Evolutionary conservation across 345 rosid genomes (phyloP).

Genomic region (Noccaea caerulescens): DNA sequence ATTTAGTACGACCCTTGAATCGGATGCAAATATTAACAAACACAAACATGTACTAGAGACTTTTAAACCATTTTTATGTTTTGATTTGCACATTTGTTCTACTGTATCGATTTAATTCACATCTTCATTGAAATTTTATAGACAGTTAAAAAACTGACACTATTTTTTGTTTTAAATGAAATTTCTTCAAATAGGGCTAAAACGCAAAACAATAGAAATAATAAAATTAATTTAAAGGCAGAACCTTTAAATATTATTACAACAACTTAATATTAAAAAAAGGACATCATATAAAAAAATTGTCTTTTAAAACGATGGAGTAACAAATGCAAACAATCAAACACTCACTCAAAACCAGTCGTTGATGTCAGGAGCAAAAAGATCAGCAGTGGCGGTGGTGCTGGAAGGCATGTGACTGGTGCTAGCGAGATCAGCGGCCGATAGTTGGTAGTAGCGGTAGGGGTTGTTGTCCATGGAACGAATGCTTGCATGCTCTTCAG

Average conservation of each 20-base stretch:
- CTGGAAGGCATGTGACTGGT: background rate
- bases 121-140: too few relatives aligned
- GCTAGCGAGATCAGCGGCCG: background rate
- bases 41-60: background rate
- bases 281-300: background rate
- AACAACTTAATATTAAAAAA: background rate
- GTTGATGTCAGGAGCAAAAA: background rate
- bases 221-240: background rate
- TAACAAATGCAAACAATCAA: background rate
- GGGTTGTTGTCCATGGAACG: background rate
- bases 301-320: too few relatives aligned
- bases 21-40: background rate
- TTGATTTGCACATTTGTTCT: too few relatives aligned
- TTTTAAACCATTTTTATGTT: background rate
- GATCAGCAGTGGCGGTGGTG: background rate
- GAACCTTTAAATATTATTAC: background rate
- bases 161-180: too few relatives aligned
- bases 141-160: too few relatives aligned
- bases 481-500: background rate
- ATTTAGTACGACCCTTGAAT: conserved; percentile 4
- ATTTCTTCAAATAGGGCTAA: too few relatives aligned
- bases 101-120: too few relatives aligned
- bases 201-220: background rate
- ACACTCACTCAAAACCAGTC: background rate
- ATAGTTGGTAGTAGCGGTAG: background rate